Base-by-base conservation (phyloP, 495 filamentous ascomycete species). In the Aspergillus sparsus region DNA sequence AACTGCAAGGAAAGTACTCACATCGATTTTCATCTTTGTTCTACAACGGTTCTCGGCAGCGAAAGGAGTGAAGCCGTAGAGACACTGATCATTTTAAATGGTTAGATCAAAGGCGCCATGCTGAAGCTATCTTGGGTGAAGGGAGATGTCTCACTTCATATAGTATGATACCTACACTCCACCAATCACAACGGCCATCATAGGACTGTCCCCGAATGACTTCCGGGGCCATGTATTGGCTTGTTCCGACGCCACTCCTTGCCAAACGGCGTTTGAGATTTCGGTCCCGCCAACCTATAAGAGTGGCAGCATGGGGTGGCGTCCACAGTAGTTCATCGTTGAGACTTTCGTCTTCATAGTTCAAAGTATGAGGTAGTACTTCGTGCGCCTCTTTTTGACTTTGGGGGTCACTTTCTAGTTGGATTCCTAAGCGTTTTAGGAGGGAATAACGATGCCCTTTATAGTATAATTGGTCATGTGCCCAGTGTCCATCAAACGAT, bases 171-270 rank as follows among this genome's bases (percentile, higher is more conserved):
- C 91, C 93, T 60, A 96, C 82, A 72, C 92, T 97, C 93, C 92
- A 98, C 90, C 86, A 98, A 74, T 97, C 93, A 72, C 93, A 97
- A 60, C 93, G 78, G 27, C 88, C 93, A 77, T 98, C 93, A 69
- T 98, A 97, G 32, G 80, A 73, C 51, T 92, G 82, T 16, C 91
- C 93, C 59, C 85, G 79, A 57, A 97, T 86, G 33, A 98, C 89
- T 74, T 97, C 93, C 4, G 93, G 93, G 1, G 93, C 93, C 93
- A 96, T 96, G 73, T 97, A 98, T 72, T 97, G 93, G 69, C 91
- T 96, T 1, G 93, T 98, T 4, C 93, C 93, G 37, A 98, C 91
- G n/a, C 96, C 85, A 62, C 90, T 95, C 54, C 85, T 82, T 8
- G 93, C 93, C 47, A 91, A 79, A 42, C 82, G 82, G 37, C 92